Base-by-base conservation (phyloP, 441 rosid species). In the Mallotus repandus region DNA sequence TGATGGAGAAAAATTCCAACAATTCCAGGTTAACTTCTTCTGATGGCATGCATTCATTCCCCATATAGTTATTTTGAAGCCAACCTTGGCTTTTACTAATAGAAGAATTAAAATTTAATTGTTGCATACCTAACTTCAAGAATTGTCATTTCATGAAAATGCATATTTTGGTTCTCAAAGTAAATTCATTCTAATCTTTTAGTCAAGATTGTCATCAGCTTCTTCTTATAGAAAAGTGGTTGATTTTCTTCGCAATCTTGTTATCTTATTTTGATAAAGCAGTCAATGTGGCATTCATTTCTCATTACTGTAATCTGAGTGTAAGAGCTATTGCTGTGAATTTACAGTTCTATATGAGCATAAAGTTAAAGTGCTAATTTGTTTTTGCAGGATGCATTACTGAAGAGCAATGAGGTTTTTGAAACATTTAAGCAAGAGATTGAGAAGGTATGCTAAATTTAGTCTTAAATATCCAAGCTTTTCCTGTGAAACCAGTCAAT, bases 1-100 rank as follows among this genome's bases (percentile, higher is more conserved):
- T 46, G 99, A 91, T 73, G 99, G 98, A 76, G 98, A 92, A 74
- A 94, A 94, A 66, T 94, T 94, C 81, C 97, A 88, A 80, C 96
- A 92, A 74, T 92, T 94, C 78, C 97, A 94, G 97, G 99, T 94
- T 54, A 63, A 64, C 62, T 76, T 77, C 78, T 68, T 74, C 62
- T 25, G 18, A 54, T 45, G 56, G 29, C 56, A n/a, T 43, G 58
- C 22, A 38, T 66, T 58, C 38, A 32, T 8, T 35, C 55, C 62
- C 66, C 43, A 66, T 25, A 3, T 22, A 49, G 29, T 38, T 22
- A 9, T 41, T 8, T 67, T 69, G 19, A 29, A 22, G 55, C 55
- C 21, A 57, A 69, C 4, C 21, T 45, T 22, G 32, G 48, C 19
- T 25, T 35, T 45, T 16, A 25, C 12, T 32, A 11, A 32, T 11